Base-by-base conservation (phyloP, 2,329 filamentous ascomycete species). In the Monosporascus sp. region DNA sequence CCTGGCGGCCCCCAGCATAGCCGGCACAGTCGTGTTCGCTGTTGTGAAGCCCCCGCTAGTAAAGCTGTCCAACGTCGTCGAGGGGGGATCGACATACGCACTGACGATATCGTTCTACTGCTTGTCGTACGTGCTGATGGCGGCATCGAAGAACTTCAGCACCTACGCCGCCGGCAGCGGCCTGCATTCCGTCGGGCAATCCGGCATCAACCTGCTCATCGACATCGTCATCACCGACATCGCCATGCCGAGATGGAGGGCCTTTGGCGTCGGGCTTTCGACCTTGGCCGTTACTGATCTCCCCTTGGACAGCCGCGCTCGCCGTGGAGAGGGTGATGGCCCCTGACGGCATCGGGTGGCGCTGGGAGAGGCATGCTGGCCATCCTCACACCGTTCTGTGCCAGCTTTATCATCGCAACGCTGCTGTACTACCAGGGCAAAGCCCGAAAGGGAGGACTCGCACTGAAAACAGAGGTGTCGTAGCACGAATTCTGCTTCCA, bases 141-240 rank as follows among this genome's bases (percentile, higher is more conserved):
- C 83, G 2, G 76, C 76, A 0, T 78, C 80, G 2, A 72, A 71
- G 24, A 76, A 73, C 52, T 76, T 85, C 49, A 69, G 76, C 26
- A 75, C 78, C 6, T 82, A 81, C 48, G 73, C 78, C 0, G 75
- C 74, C 2, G 79, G 78, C 2, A 74, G 81, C 57, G 75, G 85
- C 11, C 83, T 87, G 65, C 83, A 85, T 52, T 74, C 77, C 1
- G 73, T 84, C 6, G 83, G 83, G 2, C 76, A 77, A 48, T 83
- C 82, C 0, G 82, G 82, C 2, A 75, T 84, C 7, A 80, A 82
- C 52, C 77, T 86, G 31, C 71, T 85, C 47, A 81, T 83, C 60
- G 81, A 85, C 58, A 81, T 87, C 49, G 82, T 86, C 59, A 78
- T 85, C 43, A 81, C 82, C 1, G 84, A 87, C 62, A 77, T 83